Conservation (phyloP, 352 stramenopile species). For the Phytophthora fragariaefolia region DNA sequence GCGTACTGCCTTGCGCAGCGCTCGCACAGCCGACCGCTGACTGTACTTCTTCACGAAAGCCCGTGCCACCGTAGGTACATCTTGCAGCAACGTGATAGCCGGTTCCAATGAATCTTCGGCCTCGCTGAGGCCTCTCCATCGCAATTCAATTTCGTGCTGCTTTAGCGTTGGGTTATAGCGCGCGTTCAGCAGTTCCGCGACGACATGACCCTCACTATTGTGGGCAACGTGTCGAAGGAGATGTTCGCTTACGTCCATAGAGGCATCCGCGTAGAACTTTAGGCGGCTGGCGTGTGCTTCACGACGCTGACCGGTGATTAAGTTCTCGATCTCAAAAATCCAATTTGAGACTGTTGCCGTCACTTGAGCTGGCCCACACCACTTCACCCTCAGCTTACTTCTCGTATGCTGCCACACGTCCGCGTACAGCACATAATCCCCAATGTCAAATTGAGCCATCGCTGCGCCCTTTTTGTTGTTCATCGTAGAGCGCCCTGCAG, state of each 20-base stretch:
- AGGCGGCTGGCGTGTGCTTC: constrained; percentile 6
- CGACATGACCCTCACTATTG: constrained; percentile 14
- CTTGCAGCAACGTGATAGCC: not conserved
- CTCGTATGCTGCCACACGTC: not conserved
- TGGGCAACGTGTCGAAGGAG: constrained; percentile 19
- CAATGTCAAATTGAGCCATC: not conserved
- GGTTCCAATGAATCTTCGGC: not conserved
- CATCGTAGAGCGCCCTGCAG: too few relatives aligned
- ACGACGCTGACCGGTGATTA: not conserved
- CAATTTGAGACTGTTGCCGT: not conserved
- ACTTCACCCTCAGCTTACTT: not conserved
- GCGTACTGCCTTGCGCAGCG: not conserved
- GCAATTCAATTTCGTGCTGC: not conserved
- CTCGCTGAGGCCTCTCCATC: not conserved
- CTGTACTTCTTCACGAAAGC: not conserved
- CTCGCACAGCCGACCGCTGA: not conserved
- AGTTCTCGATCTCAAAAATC: not conserved
- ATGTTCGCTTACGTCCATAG: constrained; percentile 11
- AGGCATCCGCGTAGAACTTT: constrained; percentile 25
- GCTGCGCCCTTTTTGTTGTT: not conserved
- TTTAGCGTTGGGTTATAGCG: not conserved
- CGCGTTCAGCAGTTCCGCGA: not conserved
- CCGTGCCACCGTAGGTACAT: not conserved
- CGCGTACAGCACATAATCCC: not conserved
- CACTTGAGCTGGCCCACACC: not conserved